Evolutionary conservation across 257 asterid genomes (phyloP), one percentile per base, ranked within the genome.

Genomic region (Petrea volubilis): DNA sequence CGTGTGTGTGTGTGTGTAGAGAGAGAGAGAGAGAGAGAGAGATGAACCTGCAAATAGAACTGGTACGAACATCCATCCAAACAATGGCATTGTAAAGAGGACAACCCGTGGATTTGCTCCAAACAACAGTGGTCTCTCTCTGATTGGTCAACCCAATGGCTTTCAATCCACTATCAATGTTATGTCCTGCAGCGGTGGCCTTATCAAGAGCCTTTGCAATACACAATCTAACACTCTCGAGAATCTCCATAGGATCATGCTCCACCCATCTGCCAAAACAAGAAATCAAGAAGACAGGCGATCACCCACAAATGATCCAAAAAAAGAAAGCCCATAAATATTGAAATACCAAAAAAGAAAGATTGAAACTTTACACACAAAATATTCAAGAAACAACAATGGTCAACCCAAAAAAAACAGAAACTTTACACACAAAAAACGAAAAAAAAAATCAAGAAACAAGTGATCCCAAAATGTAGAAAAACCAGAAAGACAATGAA

Each of bases 11-110:
- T 15, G 7, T 24, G n/a, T n/a, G n/a, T 10, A 72, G 5, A 56
- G 13, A 50, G 7, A 46, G 10, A 15, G 6, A 8, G 47, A n/a
- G 17, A 56, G 34, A 17, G 24, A 46, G 36, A 23, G 38, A 31
- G 43, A 41, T 21, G 41, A 14, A 90, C 99, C 98, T 90, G 97
- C 98, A 90, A 43, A 91, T 82, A 12, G 98, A 71, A 67, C 92
- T 88, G 18, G 99, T 95, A 6, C 99, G 97, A 3, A 70, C 95
- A 50, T 95, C 99, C 99, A 95, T 95, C 99, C 99, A 95, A 71
- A 92, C 99, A 72, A 95, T 87, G 52, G 99, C 99, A 60, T 94
- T 91, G 70, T 91, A 63, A 69, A 94, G 99, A 77, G 99, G 99
- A 15, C 44, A 59, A 1, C 99, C 99, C 9, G 96, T 86, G 60